phyloP scores from a whole-genome alignment of 2,329 filamentous ascomycete genomes.

The Penicillium sp. region DNA sequence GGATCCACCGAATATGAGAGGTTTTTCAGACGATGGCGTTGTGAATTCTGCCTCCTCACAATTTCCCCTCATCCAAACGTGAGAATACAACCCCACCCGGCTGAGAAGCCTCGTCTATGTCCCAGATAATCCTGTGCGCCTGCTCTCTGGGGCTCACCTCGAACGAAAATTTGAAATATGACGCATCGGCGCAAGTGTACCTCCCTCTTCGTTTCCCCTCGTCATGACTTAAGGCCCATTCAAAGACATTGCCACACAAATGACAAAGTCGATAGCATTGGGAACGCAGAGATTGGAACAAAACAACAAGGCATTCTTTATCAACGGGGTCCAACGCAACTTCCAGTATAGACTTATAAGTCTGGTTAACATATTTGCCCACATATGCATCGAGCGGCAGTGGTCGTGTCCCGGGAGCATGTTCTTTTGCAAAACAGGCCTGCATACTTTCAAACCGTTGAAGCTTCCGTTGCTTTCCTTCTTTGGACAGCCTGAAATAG shows the following conservation, averaged over 20 bases:
- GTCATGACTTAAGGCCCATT: slow-evolving; percentile 5
- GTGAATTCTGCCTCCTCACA: not conserved
- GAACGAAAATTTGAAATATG: slow-evolving; percentile 4
- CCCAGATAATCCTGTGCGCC: not conserved
- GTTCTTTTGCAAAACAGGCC: not conserved
- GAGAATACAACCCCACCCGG: not conserved
- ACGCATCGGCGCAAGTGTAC: not conserved
- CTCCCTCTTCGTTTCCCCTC: slow-evolving; percentile 1
- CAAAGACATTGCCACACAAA: slow-evolving; percentile 4
- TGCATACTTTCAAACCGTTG: not conserved
- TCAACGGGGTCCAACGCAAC: not conserved
- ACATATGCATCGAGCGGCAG: slow-evolving; percentile 1
- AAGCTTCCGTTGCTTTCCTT: not conserved
- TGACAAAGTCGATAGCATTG: slow-evolving; percentile 3
- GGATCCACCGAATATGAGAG: no score
- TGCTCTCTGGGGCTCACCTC: not conserved
- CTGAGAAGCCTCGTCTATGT: not conserved
- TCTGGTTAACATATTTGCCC: slow-evolving; percentile 1
- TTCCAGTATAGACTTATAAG: not conserved
- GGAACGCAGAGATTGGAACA: not conserved
- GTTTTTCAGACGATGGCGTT: no score
- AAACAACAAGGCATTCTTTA: not conserved
- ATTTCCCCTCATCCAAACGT: not conserved
- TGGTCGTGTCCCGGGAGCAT: not conserved
- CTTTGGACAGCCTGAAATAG: not conserved